Evolutionary conservation across 2,329 filamentous ascomycete genomes (phyloP).

Genomic region (Ophiostoma piceae): DNA sequence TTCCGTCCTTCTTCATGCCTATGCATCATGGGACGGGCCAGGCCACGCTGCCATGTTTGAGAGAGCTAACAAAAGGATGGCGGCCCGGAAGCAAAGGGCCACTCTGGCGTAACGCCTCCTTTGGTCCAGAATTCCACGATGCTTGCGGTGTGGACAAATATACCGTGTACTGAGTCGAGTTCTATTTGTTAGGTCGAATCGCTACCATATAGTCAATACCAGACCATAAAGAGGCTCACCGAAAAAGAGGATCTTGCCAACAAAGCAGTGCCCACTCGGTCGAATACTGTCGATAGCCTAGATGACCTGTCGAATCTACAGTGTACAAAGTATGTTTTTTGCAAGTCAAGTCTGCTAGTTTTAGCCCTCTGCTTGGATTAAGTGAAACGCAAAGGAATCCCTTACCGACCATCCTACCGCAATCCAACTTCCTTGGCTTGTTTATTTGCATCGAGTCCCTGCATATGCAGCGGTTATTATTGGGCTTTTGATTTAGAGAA

Average conservation of each 20-base stretch:
- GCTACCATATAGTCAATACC: background rate
- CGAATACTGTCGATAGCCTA: background rate
- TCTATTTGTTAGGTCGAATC: background rate
- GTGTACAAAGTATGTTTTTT: background rate
- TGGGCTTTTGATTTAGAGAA: no score
- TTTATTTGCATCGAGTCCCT: background rate
- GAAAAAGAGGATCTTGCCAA: background rate
- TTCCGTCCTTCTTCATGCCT: background rate
- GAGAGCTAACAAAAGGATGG: background rate
- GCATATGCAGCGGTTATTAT: no score
- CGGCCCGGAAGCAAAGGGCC: background rate
- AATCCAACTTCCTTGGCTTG: background rate
- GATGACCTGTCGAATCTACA: background rate
- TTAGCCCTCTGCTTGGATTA: background rate
- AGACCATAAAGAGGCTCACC: background rate
- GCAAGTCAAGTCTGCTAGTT: background rate
- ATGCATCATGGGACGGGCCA: constrained; percentile 9
- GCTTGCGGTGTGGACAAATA: background rate
- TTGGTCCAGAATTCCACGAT: background rate
- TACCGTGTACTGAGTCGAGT: no score
- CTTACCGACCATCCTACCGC: background rate
- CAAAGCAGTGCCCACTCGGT: background rate
- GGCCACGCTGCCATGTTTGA: background rate
- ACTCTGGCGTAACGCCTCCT: background rate
- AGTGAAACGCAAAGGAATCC: background rate